Percentiles rank a stretch among this genome's conserved stretches.
Evolutionary conservation across 2,329 filamentous ascomycete species (phyloP).

Genomic region (Aspergillus uvarum): DNA sequence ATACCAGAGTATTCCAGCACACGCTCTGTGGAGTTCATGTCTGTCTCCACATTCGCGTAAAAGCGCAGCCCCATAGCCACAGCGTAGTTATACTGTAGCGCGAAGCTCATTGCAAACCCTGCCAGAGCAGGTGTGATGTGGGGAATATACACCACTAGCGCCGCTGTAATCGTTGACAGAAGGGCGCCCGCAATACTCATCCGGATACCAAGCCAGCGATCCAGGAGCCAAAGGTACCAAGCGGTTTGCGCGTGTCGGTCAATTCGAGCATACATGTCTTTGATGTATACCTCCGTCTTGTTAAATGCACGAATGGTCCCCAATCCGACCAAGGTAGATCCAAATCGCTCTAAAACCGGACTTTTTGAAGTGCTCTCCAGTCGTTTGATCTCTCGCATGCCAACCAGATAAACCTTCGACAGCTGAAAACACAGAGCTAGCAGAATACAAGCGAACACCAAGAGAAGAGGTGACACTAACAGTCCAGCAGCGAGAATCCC

Average conservation of each 20-base stretch:
- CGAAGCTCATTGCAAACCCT: conserved; percentile 73
- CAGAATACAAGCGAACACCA: conserved; percentile 60
- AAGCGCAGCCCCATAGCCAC: conserved; percentile 68
- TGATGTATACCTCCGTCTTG: conserved; percentile 64
- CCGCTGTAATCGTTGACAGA: conserved; percentile 66
- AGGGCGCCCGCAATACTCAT: conserved; percentile 71
- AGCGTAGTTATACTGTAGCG: conserved; percentile 66
- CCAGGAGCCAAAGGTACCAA: conserved; percentile 69
- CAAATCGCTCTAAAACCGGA: conserved; percentile 77
- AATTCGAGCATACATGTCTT: conserved; percentile 67
- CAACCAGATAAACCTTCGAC: conserved; percentile 62
- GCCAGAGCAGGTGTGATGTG: conserved; percentile 68
- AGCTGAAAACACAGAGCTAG: conserved; percentile 59
- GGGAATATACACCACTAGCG: conserved; percentile 62
- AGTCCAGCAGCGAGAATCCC: conserved; percentile 65
- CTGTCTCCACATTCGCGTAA: conserved; percentile 70
- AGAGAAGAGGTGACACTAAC: conserved; percentile 65
- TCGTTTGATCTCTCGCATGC: conserved; percentile 60
- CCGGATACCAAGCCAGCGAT: conserved; percentile 73
- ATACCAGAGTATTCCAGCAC: conserved; percentile 73
- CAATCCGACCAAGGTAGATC: conserved; percentile 68
- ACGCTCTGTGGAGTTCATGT: conserved; percentile 77
- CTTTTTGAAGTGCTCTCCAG: conserved; percentile 74
- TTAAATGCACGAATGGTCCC: conserved; percentile 74
- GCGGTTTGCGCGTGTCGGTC: conserved; percentile 66